Evolutionary conservation across 495 filamentous ascomycete genomes (phyloP).

Genomic region (Sordaria brevicollis): DNA sequence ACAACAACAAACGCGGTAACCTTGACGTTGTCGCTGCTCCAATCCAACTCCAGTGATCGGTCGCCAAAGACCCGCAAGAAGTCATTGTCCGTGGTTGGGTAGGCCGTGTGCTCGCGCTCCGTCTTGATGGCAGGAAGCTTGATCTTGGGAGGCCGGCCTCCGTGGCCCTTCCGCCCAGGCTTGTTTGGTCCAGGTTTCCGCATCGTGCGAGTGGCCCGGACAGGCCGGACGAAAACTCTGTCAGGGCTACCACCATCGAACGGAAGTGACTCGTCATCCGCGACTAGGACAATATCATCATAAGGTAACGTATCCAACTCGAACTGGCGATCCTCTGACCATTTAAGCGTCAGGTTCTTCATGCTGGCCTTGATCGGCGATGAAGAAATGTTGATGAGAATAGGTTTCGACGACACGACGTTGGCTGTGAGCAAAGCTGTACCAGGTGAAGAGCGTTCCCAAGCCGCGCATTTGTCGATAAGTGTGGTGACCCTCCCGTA

Average conservation of each 20-base stretch:
- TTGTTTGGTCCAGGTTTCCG: background rate
- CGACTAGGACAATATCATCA: constrained; percentile 19
- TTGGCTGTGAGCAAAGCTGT: constrained; percentile 14
- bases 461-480: constrained; percentile 25
- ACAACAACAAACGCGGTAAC: constrained; percentile 65
- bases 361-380: constrained; percentile 8
- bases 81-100: constrained; percentile 25
- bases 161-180: background rate
- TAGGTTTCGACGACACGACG: constrained; percentile 18
- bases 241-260: background rate
- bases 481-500: constrained; percentile 27
- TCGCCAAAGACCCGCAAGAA: constrained; percentile 21
- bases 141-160: constrained; percentile 14
- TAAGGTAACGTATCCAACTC: constrained; percentile 35
- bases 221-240: background rate
- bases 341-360: constrained; percentile 17
- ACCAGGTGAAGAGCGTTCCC: constrained; percentile 29
- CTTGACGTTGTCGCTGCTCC: constrained; percentile 35
- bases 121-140: constrained; percentile 27
- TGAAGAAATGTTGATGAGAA: constrained; percentile 26
- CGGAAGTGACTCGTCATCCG: constrained; percentile 5
- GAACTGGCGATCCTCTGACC: constrained; percentile 25
- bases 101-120: constrained; percentile 27
- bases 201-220: background rate
- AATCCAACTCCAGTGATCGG: constrained; percentile 23